Percentiles rank a stretch among this genome's conserved stretches.
These are phyloP conservation scores for Exophiala xenobiotica DNA, from an alignment of 2,329 filamentous ascomycete genomes.

Conservation along the genomic window DNA sequence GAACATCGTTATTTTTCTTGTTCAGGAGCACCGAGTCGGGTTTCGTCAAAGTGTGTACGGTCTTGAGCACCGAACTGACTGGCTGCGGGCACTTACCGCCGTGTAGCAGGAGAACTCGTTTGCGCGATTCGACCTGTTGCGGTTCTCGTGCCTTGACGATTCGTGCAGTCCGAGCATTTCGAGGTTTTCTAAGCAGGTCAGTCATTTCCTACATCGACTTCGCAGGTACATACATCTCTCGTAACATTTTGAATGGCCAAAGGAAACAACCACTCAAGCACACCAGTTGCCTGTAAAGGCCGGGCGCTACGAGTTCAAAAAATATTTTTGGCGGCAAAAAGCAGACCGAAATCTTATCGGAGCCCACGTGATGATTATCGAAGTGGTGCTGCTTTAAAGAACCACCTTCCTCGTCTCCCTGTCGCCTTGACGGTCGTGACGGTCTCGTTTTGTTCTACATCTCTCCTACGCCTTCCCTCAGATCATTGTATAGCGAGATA, in stretches of 20 bases:
- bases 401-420: too few species aligned
- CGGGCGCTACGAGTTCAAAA: too few species aligned
- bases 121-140: constrained; percentile 84
- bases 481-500: too few species aligned
- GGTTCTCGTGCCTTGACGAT: constrained; percentile 91
- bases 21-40: constrained; percentile 86
- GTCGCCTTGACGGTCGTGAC: too few species aligned
- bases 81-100: constrained; percentile 82
- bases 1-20: constrained; percentile 89
- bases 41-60: constrained; percentile 80
- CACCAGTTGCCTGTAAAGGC: too few species aligned
- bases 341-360: too few species aligned
- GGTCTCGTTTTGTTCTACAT: too few species aligned
- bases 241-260: constrained; percentile 41
- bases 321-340: too few species aligned
- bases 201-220: neutral
- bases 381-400: too few species aligned
- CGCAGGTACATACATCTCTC: constrained; percentile 42
- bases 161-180: constrained; percentile 87
- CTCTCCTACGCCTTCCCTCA: too few species aligned
- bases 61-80: constrained; percentile 77
- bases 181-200: constrained; percentile 52
- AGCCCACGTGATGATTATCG: too few species aligned
- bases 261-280: too few species aligned
- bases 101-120: constrained; percentile 83